A percentile compares a stretch with the other conserved stretches of the same genome.
Conservation (phyloP, 441 rosid species). For the Syzygium syzygioides region DNA sequence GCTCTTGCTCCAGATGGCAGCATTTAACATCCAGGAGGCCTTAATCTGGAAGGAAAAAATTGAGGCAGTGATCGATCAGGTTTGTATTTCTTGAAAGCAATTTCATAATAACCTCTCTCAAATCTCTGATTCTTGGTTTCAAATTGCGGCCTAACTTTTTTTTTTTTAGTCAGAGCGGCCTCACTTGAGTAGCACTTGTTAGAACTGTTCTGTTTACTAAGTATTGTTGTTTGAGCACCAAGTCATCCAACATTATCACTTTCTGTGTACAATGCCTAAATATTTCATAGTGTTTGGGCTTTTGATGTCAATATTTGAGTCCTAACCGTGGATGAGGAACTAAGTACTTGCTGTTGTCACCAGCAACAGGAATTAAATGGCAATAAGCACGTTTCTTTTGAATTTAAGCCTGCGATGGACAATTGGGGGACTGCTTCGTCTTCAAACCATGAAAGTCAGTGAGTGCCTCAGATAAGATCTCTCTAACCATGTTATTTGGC, state of each 20-base stretch:
- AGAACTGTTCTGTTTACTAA: not conserved
- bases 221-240: not conserved
- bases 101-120: not conserved
- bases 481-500: not conserved
- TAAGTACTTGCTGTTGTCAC: not conserved
- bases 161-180: too few relatives aligned
- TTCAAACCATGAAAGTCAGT: conserved; percentile 9
- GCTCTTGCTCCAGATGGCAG: not conserved
- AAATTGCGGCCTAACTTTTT: not conserved
- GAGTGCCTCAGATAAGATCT: not conserved
- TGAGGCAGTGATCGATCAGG: not conserved
- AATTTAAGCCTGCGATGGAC: conserved; percentile 1
- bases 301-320: not conserved
- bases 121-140: not conserved
- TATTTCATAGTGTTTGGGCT: not conserved
- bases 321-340: not conserved
- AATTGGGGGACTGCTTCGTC: not conserved
- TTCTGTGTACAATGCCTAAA: not conserved
- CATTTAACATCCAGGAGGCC: conserved; percentile 2
- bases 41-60: not conserved
- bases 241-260: not conserved
- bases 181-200: not conserved
- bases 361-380: conserved; percentile 1
- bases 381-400: not conserved
- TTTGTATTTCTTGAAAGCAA: not conserved